Base-by-base conservation (phyloP, 345 rosid genomes). In the Ceriops tagal region DNA sequence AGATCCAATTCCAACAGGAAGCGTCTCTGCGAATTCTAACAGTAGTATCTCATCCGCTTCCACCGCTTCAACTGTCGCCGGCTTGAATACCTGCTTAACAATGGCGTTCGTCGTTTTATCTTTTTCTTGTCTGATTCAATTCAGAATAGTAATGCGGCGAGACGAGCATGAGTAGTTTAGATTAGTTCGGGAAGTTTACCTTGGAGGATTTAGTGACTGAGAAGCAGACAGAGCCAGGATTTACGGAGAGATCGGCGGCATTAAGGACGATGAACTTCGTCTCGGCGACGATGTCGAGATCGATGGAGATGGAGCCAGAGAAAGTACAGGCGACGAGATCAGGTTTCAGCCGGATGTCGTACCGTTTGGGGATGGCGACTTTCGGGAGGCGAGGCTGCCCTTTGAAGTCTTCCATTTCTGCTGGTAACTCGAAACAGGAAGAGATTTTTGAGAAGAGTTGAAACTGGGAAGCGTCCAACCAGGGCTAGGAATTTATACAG, bases 301-400 rank as follows among this genome's bases (percentile, higher is more conserved):
- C 85, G 75, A 91, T 62, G 13, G 87, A 24, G 59, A 88, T 89
- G 53, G 80, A 68, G 62, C 97, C 99, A 53, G 79, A 27, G 85
- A 92, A 92, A 30, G 74, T 88, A 79, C 97, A 95, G 59, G 86
- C 77, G 65, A 64, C 47, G 65, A 92, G 92, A 79, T 95, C 96
- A 31, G 97, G 97, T 57, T 69, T 88, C 60, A 95, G 91, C 11
- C 71, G 84, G 51, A 95, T 66, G 57, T 90, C 88, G 87, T 95
- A 95, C 5, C 92, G 92, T 57, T 81, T 92, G 1, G 99, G 99
- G 61, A 75, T 67, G 15, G 93, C 96, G 79, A 95, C 90, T 58
- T 83, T 84, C 7, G 99, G 99, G 19, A 95, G 92, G 58, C 99
- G 96, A 69, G 99, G 81, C 76, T 92, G 91, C 6, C 91, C 84